Evolutionary conservation across 371 early-diverging fungal species (phyloP), one percentile per base, ranked within the genome.

Genomic region (Syncephalastrum sp.): DNA sequence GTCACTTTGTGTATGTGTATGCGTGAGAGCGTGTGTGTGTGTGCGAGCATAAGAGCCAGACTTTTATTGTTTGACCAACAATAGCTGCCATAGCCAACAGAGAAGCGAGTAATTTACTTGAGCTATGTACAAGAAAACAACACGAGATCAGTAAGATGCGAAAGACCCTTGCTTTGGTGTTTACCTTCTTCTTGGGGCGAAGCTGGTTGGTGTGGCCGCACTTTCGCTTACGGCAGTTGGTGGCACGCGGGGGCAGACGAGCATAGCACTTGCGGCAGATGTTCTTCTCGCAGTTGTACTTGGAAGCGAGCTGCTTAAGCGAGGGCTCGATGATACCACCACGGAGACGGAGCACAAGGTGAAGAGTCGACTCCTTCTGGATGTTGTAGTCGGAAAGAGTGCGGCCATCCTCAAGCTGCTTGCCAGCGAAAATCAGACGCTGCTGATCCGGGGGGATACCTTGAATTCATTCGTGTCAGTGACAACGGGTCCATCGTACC

Each of bases 201-300:
- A 99, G 91, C 86, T 99, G 98, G 91, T 93, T 97, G 79, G 93
- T 86, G 89, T 97, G 97, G 60, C 99, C 99, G 81, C 99, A 99
- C 91, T 97, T 96, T 90, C 92, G 95, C 97, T 99, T 99, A 71
- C 99, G 91, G 91, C 99, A 99, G 95, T 98, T 98, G 82, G 97
- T 96, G 67, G 99, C 99, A 85, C 98, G 95, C 66, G 96, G 96
- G 61, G 98, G 99, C 62, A 98, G 92, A 79, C 98, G 95, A 63
- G 99, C 99, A 81, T 99, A 99, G 86, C 99, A 96, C 85, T 97
- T 98, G 79, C 99, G 94, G 94, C 99, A 98, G 72, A 98, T 92
- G 93, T 91, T 93, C 93, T 97, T 98, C 55, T 98, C 99, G 89
- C 97, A 97, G 92, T 96, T 96, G 92, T 91, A 97, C 88, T 95